Conservation (phyloP, 176 grass and related monocot genomes). For the Aegilops speltoides region DNA sequence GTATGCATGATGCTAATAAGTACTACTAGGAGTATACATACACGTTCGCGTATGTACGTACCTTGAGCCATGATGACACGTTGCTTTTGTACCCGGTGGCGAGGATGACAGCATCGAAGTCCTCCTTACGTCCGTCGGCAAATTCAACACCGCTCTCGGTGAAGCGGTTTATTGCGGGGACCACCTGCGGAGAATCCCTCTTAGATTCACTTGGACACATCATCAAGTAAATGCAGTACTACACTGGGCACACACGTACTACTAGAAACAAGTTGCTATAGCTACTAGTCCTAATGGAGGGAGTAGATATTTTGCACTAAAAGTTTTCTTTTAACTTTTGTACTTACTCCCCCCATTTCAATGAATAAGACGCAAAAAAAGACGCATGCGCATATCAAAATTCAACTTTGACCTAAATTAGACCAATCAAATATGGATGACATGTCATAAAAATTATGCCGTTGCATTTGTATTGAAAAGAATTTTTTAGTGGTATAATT, state of each 20-base stretch:
- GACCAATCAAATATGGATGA: no score
- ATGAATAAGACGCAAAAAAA: no score
- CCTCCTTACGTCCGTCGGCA: slow-evolving; percentile 49
- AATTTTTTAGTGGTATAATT: no score
- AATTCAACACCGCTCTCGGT: slow-evolving; percentile 58
- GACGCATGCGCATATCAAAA: no score
- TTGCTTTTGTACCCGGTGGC: slow-evolving; percentile 93
- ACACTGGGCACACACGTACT: neutral
- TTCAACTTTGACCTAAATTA: no score
- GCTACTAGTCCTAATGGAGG: neutral
- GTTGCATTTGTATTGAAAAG: no score
- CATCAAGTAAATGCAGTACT: neutral
- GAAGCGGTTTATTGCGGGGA: slow-evolving; percentile 60
- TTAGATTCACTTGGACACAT: slow-evolving; percentile 20
- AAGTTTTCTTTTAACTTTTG: no score
- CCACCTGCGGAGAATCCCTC: slow-evolving; percentile 54
- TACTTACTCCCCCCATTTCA: no score
- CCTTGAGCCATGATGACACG: slow-evolving; percentile 94
- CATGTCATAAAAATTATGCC: no score
- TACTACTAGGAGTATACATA: neutral
- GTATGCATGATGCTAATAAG: neutral
- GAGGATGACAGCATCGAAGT: slow-evolving; percentile 71
- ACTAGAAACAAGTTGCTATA: neutral
- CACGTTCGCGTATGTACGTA: slow-evolving; percentile 6
- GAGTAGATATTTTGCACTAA: no score